phyloP scores from a whole-genome alignment of 129 eudicot genomes.

The Flaveria linearis region DNA sequence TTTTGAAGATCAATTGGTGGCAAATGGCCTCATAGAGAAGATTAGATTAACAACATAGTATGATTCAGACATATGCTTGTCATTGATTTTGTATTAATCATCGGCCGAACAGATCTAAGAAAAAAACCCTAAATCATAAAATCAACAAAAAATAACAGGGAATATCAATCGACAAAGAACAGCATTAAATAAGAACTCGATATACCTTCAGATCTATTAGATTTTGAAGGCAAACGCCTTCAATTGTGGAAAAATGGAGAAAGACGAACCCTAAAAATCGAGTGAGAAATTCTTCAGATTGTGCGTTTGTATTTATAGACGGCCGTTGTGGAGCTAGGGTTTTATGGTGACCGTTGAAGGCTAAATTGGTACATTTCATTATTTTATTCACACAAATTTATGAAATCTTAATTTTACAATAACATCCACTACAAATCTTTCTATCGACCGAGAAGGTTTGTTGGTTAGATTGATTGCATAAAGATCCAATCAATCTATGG shows the following conservation, averaged over 20 bases:
- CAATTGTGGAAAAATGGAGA: background rate
- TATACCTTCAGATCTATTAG: background rate
- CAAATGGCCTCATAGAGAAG: slow-evolving; percentile 62
- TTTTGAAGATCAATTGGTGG: background rate
- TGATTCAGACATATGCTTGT: slow-evolving; percentile 76
- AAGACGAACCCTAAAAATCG: background rate
- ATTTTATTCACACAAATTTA: too few relatives aligned
- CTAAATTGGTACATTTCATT: too few relatives aligned
- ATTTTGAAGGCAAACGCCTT: background rate
- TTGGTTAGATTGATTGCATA: too few relatives aligned
- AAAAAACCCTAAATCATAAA: background rate
- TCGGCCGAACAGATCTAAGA: slow-evolving; percentile 33
- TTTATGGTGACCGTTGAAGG: background rate
- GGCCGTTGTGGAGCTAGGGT: background rate
- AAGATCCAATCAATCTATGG: too few relatives aligned
- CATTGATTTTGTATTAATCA: slow-evolving; percentile 41
- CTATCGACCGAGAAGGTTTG: too few relatives aligned
- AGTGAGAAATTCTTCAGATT: background rate
- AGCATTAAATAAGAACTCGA: background rate
- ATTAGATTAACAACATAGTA: slow-evolving; percentile 51
- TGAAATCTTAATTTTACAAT: too few relatives aligned
- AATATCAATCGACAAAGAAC: background rate
- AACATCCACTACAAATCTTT: too few relatives aligned
- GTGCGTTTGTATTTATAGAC: slow-evolving; percentile 7
- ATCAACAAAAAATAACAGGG: too few relatives aligned